Conservation (phyloP, 2,329 filamentous ascomycete genomes). For the Fonsecaea nubica region DNA sequence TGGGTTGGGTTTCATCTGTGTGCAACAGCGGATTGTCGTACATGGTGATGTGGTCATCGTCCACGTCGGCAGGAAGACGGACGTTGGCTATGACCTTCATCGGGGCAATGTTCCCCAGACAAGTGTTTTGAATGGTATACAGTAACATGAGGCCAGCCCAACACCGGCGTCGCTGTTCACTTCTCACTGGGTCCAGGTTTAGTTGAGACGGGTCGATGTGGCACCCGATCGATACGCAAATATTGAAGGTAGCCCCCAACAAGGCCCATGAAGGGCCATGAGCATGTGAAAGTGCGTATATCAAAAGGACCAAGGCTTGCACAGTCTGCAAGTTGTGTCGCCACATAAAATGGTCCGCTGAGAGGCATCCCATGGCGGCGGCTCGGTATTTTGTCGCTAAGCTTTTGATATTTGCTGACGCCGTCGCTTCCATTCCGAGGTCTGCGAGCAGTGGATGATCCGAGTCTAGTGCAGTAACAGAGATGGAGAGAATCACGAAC, state of each 20-base stretch:
- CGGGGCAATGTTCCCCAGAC: conserved; percentile 47
- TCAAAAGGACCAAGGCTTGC: conserved; percentile 50
- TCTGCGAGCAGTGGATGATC: conserved; percentile 48
- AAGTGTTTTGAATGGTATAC: conserved; percentile 49
- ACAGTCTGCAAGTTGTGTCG: conserved; percentile 50
- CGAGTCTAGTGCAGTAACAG: conserved; percentile 48
- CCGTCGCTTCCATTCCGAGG: conserved; percentile 47
- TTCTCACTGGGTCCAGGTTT: conserved; percentile 45
- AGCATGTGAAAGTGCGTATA: conserved; percentile 48
- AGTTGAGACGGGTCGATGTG: conserved; percentile 51
- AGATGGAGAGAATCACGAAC: conserved; percentile 49
- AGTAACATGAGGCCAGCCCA: conserved; percentile 52
- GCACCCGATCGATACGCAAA: conserved; percentile 52
- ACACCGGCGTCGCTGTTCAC: conserved; percentile 49
- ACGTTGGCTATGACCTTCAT: conserved; percentile 43
- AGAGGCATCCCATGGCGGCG: conserved; percentile 48
- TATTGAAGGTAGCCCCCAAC: conserved; percentile 49
- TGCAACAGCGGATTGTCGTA: conserved; percentile 15
- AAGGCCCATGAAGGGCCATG: conserved; percentile 49
- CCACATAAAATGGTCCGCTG: conserved; percentile 49
- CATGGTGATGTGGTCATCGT: conserved; percentile 46
- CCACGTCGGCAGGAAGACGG: conserved; percentile 46
- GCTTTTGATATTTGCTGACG: conserved; percentile 47
- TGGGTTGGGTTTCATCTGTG: background rate
- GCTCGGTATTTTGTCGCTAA: conserved; percentile 49